Evolutionary conservation across 2,329 filamentous ascomycete genomes (phyloP).

Genomic region (Orbilia ellipsospora): DNA sequence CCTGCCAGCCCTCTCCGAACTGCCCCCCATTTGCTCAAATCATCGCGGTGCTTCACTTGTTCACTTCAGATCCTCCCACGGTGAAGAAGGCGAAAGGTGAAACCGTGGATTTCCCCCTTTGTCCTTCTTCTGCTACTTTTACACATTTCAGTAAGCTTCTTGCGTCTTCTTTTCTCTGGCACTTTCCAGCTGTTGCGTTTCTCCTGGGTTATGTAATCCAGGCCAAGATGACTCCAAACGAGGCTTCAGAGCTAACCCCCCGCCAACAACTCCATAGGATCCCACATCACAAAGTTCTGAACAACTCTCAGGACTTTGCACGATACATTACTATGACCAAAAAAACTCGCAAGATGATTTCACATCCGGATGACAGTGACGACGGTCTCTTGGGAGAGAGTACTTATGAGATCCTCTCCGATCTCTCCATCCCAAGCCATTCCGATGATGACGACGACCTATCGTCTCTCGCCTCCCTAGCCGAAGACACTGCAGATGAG

Average conservation of each 20-base stretch:
- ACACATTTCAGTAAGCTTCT: constrained; percentile 46
- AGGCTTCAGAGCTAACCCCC: constrained; percentile 47
- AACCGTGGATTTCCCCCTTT: not conserved
- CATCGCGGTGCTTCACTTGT: constrained; percentile 26
- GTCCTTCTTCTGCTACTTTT: not conserved
- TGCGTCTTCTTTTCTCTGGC: constrained; percentile 15
- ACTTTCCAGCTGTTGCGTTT: constrained; percentile 23
- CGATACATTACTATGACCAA: constrained; percentile 34
- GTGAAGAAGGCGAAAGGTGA: constrained; percentile 15
- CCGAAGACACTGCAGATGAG: constrained; percentile 64
- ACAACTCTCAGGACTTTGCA: constrained; percentile 28
- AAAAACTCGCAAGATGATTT: constrained; percentile 57
- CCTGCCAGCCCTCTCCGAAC: constrained; percentile 12
- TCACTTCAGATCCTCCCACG: constrained; percentile 7
- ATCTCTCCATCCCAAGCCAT: constrained; percentile 61
- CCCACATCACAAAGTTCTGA: constrained; percentile 38
- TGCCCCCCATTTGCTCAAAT: constrained; percentile 34
- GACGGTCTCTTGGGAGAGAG: constrained; percentile 58
- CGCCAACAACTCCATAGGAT: constrained; percentile 49
- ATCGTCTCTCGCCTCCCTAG: constrained; percentile 61
- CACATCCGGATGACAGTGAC: constrained; percentile 59
- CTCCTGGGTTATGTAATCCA: constrained; percentile 9
- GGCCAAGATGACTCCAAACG: constrained; percentile 45
- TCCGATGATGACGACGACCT: constrained; percentile 64
- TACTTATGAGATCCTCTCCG: constrained; percentile 59